Percentiles rank a stretch among this genome's conserved stretches.
Conservation (phyloP, 331 rosid species). For the Prunus yedoensis region DNA sequence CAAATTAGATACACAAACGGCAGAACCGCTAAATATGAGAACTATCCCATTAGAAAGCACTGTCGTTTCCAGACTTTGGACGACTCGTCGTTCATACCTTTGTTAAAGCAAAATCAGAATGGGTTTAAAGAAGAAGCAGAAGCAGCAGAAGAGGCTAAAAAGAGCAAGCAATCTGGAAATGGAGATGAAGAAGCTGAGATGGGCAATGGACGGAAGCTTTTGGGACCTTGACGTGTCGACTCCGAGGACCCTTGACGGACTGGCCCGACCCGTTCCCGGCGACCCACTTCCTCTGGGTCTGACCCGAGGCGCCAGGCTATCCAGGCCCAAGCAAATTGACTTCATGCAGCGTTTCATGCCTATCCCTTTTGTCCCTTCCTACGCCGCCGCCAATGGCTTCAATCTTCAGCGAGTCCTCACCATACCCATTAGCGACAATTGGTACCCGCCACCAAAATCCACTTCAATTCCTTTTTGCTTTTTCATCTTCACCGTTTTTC, state of each 20-base stretch:
- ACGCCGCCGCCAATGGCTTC: slow-evolving; percentile 43
- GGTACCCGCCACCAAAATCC: slow-evolving; percentile 34
- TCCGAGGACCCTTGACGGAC: slow-evolving; percentile 67
- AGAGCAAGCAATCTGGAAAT: background rate
- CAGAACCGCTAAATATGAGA: no score
- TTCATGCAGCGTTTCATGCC: slow-evolving; percentile 87
- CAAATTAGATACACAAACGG: no score
- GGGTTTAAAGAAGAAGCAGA: background rate
- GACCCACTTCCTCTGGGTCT: slow-evolving; percentile 71
- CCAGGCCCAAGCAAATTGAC: slow-evolving; percentile 71
- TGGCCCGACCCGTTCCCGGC: slow-evolving; percentile 58
- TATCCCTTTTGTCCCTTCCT: slow-evolving; percentile 61
- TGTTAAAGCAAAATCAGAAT: background rate
- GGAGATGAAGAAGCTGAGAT: slow-evolving; percentile 76
- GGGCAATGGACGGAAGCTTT: slow-evolving; percentile 83
- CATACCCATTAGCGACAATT: slow-evolving; percentile 53
- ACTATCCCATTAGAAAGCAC: no score
- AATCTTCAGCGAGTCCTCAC: slow-evolving; percentile 70
- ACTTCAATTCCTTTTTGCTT: background rate
- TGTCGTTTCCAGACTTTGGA: background rate
- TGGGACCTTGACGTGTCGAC: slow-evolving; percentile 87
- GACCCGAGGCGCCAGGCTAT: slow-evolving; percentile 64
- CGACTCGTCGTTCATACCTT: background rate
- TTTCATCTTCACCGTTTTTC: background rate
- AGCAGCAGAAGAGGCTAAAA: background rate